Conservation (phyloP, 257 asterid genomes). For the Rhazya stricta region DNA sequence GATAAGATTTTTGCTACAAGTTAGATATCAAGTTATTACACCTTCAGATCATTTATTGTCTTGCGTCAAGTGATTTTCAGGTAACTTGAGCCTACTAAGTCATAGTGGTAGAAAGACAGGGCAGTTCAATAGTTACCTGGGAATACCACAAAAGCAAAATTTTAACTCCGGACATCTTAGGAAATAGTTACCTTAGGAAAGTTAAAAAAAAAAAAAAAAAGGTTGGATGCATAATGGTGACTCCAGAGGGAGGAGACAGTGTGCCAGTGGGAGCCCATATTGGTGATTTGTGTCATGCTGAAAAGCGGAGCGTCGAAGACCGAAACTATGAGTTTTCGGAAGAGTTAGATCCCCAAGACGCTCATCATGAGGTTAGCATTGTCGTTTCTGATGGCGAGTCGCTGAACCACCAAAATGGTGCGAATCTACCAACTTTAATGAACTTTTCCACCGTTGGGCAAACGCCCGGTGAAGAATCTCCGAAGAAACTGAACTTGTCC, state of each 20-base stretch:
- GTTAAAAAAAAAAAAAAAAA: too few species aligned
- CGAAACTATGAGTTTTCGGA: background rate
- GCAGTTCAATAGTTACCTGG: too few species aligned
- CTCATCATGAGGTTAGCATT: constrained; percentile 17
- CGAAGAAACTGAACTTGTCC: constrained; percentile 22
- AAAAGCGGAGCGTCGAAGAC: constrained; percentile 21
- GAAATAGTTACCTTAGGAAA: background rate
- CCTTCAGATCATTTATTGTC: too few species aligned
- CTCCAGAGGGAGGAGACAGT: background rate
- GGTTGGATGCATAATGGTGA: background rate
- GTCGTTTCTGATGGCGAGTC: constrained; percentile 17
- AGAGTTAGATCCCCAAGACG: background rate
- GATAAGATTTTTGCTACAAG: too few species aligned
- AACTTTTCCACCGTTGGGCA: constrained; percentile 5
- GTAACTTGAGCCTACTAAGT: too few species aligned
- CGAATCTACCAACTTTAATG: background rate
- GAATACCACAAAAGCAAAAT: background rate
- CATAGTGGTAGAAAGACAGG: too few species aligned
- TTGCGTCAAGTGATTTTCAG: too few species aligned
- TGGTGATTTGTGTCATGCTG: constrained; percentile 5
- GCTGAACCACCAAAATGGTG: constrained; percentile 5
- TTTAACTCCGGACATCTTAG: background rate
- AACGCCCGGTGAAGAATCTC: constrained; percentile 13
- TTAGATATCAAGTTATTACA: too few species aligned
- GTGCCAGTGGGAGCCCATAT: background rate